Evolutionary conservation across 2,329 filamentous ascomycete genomes (phyloP).

Genomic region (Cordyceps militaris): DNA sequence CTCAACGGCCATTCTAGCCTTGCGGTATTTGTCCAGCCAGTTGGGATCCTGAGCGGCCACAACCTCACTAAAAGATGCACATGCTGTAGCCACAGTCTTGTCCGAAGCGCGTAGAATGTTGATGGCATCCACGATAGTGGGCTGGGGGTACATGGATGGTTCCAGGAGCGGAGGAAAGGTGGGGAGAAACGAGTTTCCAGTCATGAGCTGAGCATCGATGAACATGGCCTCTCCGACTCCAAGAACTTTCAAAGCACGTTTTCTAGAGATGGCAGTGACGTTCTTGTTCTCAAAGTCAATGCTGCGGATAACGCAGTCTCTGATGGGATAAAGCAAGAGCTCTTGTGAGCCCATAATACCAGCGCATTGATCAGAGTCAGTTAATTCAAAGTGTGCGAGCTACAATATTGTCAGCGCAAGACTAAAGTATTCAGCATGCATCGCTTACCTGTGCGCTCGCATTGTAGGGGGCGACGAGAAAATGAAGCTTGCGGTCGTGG

Average conservation of each 20-base stretch:
- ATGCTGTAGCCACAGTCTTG: slow-evolving; percentile 64
- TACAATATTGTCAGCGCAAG: slow-evolving; percentile 28
- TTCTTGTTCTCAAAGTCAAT: slow-evolving; percentile 63
- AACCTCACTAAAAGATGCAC: slow-evolving; percentile 73
- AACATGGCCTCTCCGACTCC: slow-evolving; percentile 64
- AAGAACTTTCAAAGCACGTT: slow-evolving; percentile 62
- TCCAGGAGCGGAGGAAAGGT: slow-evolving; percentile 72
- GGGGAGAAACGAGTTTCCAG: slow-evolving; percentile 72
- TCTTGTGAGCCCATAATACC: slow-evolving; percentile 81
- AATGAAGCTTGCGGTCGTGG: slow-evolving; percentile 60
- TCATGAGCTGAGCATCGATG: slow-evolving; percentile 74
- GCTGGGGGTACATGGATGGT: slow-evolving; percentile 44
- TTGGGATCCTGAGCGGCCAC: slow-evolving; percentile 61
- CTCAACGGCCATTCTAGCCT: slow-evolving; percentile 75
- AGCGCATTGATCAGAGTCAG: slow-evolving; percentile 60
- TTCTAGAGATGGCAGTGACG: slow-evolving; percentile 58
- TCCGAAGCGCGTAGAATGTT: slow-evolving; percentile 66
- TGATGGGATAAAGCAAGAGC: slow-evolving; percentile 76
- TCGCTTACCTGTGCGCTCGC: slow-evolving; percentile 71
- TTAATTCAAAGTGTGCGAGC: slow-evolving; percentile 71
- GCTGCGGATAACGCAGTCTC: slow-evolving; percentile 60
- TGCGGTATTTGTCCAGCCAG: slow-evolving; percentile 82
- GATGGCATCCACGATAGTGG: slow-evolving; percentile 67
- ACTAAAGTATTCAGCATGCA: slow-evolving; percentile 19
- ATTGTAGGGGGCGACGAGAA: slow-evolving; percentile 79